Evolutionary conservation across 768 basidiomycete species (phyloP).

Genomic region (Russula virescens): DNA sequence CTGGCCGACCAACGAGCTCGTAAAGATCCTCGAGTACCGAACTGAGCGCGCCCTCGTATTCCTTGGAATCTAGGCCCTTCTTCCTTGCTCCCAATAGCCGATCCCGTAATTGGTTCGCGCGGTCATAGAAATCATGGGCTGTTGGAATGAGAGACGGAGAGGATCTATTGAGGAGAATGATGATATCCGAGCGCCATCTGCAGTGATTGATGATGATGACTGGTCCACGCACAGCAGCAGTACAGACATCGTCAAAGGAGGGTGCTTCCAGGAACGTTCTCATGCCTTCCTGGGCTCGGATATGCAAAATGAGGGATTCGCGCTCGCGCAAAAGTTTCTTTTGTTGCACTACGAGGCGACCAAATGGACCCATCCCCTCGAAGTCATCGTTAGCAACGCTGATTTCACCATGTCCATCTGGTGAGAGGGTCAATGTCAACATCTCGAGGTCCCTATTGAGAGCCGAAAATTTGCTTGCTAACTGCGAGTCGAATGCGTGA

Average conservation of each 20-base stretch:
- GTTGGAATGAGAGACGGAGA: too few relatives aligned
- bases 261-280: background rate
- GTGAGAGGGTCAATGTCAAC: background rate
- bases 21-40: too few relatives aligned
- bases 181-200: too few relatives aligned
- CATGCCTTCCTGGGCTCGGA: background rate
- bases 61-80: too few relatives aligned
- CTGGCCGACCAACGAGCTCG: too few relatives aligned
- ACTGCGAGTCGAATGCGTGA: background rate
- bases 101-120: too few relatives aligned
- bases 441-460: background rate
- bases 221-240: background rate
- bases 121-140: too few relatives aligned
- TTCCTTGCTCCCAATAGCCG: too few relatives aligned
- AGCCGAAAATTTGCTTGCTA: background rate
- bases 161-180: too few relatives aligned
- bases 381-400: background rate
- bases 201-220: too few relatives aligned
- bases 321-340: background rate
- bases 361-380: slow-evolving; percentile 22
- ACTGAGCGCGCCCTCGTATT: too few relatives aligned
- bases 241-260: background rate
- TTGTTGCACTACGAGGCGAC: slow-evolving; percentile 28
- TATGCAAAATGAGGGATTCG: background rate
- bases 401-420: too few relatives aligned